Evolutionary conservation across 768 basidiomycete genomes (phyloP), one percentile per base, ranked within the genome.

Genomic region (Naganishia onofrii): DNA sequence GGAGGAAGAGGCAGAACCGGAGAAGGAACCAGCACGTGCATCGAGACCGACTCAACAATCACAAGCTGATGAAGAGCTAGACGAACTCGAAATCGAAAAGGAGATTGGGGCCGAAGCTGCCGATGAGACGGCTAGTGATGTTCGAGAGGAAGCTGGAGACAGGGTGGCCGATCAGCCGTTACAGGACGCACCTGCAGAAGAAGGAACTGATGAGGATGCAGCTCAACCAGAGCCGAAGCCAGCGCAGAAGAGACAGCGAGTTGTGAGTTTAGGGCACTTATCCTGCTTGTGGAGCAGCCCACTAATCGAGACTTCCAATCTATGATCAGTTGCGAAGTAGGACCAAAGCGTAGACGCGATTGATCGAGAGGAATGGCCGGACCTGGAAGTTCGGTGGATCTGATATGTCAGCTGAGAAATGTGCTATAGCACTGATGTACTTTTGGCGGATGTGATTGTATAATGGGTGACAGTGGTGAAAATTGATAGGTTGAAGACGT

Each of bases 1-100:
- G 13, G 57, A 19, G 21, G 57, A 58, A 5, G 57, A 34, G 34
- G 57, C 38, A 6, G 57, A 58, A 28, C 34, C n/a, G 5, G 57
- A 58, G 21, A 5, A 21, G 38, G 38, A 63, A 17, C 21, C 31
- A 8, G 9, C 21, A n/a, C 3, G 9, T 42, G 38, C 4, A 46
- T 12, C 38, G 21, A 34, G 8, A 26, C 19, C 42, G n/a, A 51
- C 48, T 3, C 48, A 51, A 51, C 48, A 51, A 44, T 42, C 60
- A 12, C 38, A 63, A 28, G 23, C 23, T 19, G 32, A 63, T 10
- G 60, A 63, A 44, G 60, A 63, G 28, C 60, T 42, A 19, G 60
- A 63, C 15, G 60, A 63, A 44, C 60, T 63, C 9, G 60, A 63
- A 29, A 63, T 63, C 38, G 60, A 63, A 26, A 26, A 63, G 7